phyloP scores from a whole-genome alignment of 192 early-diverging fungal genomes.

The Pecoramyces ruminantium region DNA sequence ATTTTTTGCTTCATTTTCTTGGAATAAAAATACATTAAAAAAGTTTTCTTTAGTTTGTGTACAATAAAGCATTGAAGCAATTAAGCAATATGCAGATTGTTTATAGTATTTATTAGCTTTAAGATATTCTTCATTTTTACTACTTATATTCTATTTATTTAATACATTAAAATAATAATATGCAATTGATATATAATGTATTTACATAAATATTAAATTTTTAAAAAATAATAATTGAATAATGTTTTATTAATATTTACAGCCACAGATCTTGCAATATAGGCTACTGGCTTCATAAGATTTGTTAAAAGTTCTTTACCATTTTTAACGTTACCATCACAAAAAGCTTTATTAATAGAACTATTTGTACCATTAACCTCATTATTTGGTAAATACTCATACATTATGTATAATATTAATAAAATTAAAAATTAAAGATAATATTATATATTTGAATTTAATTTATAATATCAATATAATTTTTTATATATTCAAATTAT shows the following conservation, averaged over 20 bases:
- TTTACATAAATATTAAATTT: no score
- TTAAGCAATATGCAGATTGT: slow-evolving; percentile 36
- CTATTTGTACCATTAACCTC: background rate
- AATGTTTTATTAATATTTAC: no score
- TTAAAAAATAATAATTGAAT: no score
- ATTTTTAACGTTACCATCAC: background rate
- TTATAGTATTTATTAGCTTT: slow-evolving; percentile 10
- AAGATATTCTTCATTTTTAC: background rate
- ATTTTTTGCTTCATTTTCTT: slow-evolving; percentile 25
- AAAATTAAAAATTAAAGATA: background rate
- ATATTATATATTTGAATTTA: no score
- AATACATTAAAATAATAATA: no score
- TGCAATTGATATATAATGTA: no score
- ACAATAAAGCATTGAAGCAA: slow-evolving; percentile 27
- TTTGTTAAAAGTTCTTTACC: background rate
- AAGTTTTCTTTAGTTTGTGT: slow-evolving; percentile 35
- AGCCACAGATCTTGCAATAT: background rate
- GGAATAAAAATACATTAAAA: slow-evolving; percentile 38
- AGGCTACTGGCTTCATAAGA: background rate
- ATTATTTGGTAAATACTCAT: background rate
- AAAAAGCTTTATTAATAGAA: background rate
- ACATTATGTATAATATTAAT: background rate
- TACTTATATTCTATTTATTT: background rate
- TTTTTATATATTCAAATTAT: no score
- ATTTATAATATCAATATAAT: no score